Evolutionary conservation across 208 protist genomes (phyloP), one percentile per base, ranked within the genome.

Genomic region (Wallacemonas rigidus): DNA sequence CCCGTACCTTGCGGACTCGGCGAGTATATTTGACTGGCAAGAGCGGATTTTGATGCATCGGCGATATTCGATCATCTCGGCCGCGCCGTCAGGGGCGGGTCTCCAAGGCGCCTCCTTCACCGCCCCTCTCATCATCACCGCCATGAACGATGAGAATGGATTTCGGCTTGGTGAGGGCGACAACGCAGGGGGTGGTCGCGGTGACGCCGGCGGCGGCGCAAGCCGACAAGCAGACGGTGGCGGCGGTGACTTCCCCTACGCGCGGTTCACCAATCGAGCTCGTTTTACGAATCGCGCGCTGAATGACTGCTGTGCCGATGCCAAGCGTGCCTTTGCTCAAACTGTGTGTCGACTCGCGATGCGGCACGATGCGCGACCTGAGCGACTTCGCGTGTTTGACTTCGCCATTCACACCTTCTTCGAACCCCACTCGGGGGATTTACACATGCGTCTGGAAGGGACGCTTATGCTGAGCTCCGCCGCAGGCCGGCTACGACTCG

Each of bases 371-470:
- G 40, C 64, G 71, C 62, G 67, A 60, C 44, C 76, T 67, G 76
- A 80, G 71, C 71, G 69, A 5, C 38, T 93, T 48, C 79, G 82
- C 51, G 87, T 96, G 15, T 78, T 91, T 36, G 75, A 86, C 69
- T 82, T 94, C 62, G 75, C 76, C 43, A 69, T 90, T 51, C 67
- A 78, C 70, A 86, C 82, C 64, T 83, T 89, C 67, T 95, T 94
- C 61, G 89, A 93, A 67, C 88, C 86, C 7, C 93, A 93, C 74
- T 87, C 86, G 45, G 69, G 75, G 2, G 87, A 89, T n/a, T 71
- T 96, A 65, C 87, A 94, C 44, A 57, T 96, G 64, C 81, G 86
- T 40, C 75, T 96, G 38, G 87, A 94, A 62, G 92, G 92, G n/a
- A 89, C 76, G 38, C 76, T 93, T 12, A 87, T 94, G 87, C 76